Conservation (phyloP, 2,329 filamentous ascomycete species). For the Hypoxylon sp. region DNA sequence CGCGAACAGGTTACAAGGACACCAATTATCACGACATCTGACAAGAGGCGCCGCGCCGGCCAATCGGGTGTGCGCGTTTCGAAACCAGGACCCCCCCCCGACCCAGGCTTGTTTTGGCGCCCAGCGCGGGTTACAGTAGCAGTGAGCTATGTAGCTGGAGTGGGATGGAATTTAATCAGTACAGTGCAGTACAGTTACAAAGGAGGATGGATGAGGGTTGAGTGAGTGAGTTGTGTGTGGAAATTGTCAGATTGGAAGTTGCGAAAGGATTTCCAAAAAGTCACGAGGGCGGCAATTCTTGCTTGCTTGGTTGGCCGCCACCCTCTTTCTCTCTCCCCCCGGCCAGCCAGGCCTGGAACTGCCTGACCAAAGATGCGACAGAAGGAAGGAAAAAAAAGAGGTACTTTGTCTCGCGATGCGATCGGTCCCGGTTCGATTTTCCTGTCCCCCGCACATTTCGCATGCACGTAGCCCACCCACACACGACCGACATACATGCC, state of each 20-base stretch:
- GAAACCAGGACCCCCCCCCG: constrained; percentile 35
- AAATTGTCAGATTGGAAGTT: constrained; percentile 30
- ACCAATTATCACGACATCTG: constrained; percentile 39
- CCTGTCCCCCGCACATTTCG: constrained; percentile 44
- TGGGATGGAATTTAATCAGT: too few relatives aligned
- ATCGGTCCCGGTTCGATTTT: constrained; percentile 39
- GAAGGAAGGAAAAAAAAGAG: constrained; percentile 13
- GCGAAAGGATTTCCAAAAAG: constrained; percentile 34
- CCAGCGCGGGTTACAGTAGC: constrained; percentile 36
- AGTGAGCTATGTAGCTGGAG: constrained; percentile 25
- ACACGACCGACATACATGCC: too few relatives aligned
- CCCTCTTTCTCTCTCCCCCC: constrained; percentile 4
- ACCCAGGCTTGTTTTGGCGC: constrained; percentile 33
- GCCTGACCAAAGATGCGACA: constrained; percentile 24
- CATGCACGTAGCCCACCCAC: constrained; percentile 45
- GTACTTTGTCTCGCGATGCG: constrained; percentile 34
- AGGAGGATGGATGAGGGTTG: too few relatives aligned
- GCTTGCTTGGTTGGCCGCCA: constrained; percentile 30
- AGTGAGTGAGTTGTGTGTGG: constrained; percentile 22
- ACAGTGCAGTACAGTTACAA: too few relatives aligned
- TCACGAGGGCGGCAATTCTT: constrained; percentile 35
- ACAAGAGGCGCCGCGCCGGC: constrained; percentile 36
- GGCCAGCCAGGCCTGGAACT: constrained; percentile 3
- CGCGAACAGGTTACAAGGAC: constrained; percentile 27
- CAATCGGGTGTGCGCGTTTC: constrained; percentile 43